These are phyloP conservation scores for Aquilaria yunnanensis DNA, from an alignment of 345 rosid species.

Conservation along the genomic window DNA sequence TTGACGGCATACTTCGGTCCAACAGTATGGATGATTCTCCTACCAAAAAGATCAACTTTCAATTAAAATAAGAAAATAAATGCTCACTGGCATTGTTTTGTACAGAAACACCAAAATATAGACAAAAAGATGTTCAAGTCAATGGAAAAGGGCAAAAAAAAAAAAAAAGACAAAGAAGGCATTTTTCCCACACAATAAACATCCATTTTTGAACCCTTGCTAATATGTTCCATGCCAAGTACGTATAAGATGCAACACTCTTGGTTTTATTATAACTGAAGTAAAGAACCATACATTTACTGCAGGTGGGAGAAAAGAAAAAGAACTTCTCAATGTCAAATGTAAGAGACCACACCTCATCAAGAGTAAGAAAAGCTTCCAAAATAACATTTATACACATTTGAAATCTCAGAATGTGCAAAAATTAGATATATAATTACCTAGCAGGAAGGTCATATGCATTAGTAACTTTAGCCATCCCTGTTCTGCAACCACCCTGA, in stretches of 20 bases:
- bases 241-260: slow-evolving; percentile 1
- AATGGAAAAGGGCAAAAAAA: no score
- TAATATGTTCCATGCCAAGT: no score
- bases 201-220: no score
- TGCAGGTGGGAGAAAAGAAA: no score
- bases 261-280: no score
- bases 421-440: slow-evolving; percentile 29
- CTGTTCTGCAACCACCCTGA: slow-evolving; percentile 98
- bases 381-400: neutral
- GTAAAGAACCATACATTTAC: no score
- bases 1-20: slow-evolving; percentile 97
- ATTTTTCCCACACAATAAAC: no score
- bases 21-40: slow-evolving; percentile 90
- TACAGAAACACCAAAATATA: no score
- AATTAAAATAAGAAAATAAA: neutral
- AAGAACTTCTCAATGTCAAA: no score
- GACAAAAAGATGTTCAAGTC: no score
- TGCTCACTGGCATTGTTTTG: neutral
- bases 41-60: slow-evolving; percentile 19
- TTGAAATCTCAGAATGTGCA: slow-evolving; percentile 6
- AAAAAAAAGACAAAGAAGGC: no score
- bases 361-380: neutral
- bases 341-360: neutral
- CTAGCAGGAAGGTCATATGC: slow-evolving; percentile 98
- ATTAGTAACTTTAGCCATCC: slow-evolving; percentile 92